Conservation (phyloP, 1,284 basidiomycete genomes). For the Hymenochaete sp. region DNA sequence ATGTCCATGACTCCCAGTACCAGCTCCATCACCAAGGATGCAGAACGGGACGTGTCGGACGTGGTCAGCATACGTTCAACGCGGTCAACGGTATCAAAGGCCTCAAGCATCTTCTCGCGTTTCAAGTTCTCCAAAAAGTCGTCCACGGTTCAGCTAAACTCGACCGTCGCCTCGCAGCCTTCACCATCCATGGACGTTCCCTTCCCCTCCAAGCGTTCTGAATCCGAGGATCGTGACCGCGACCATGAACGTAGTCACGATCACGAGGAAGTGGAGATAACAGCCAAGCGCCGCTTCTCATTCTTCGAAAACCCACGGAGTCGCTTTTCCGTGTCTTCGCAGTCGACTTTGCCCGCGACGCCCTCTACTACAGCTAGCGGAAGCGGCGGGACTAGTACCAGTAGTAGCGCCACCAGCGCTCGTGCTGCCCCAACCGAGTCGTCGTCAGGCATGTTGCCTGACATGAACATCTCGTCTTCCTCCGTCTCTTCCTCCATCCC, state of each 20-base stretch:
- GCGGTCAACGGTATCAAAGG: background rate
- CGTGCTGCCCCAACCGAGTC: no score
- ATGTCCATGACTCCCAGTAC: background rate
- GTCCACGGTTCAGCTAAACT: constrained; percentile 35
- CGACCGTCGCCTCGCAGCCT: background rate
- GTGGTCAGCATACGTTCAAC: background rate
- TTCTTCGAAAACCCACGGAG: constrained; percentile 14
- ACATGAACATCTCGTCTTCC: constrained; percentile 12
- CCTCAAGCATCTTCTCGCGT: constrained; percentile 10
- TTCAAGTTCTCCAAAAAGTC: constrained; percentile 22
- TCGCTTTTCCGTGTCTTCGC: constrained; percentile 8
- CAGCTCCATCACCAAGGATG: no score
- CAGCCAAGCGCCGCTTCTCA: constrained; percentile 16
- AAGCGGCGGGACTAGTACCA: constrained; percentile 6
- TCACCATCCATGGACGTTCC: background rate
- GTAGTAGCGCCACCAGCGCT: no score
- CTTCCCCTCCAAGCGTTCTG: background rate
- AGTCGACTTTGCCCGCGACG: background rate
- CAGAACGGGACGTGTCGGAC: no score
- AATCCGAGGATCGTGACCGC: background rate
- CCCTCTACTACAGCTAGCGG: no score
- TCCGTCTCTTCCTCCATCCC: constrained; percentile 12
- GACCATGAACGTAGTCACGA: no score
- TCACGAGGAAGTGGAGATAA: constrained; percentile 1
- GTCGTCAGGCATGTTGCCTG: constrained; percentile 5